Conservation (phyloP, 2,329 filamentous ascomycete genomes). For the Aspergillus sp. region DNA sequence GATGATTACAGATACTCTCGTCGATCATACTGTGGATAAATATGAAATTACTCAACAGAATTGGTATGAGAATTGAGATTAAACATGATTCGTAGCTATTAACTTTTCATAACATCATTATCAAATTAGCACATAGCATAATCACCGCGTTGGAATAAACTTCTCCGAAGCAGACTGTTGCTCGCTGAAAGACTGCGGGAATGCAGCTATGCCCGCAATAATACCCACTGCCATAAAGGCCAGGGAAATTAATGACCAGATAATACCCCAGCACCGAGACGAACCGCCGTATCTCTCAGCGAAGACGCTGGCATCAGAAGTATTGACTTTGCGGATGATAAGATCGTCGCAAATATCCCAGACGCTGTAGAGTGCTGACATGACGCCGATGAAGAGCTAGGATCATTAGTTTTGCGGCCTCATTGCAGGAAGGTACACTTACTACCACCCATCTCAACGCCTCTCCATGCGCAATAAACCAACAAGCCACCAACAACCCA, state of each 20-base stretch:
- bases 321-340: conserved; percentile 72
- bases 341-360: conserved; percentile 84
- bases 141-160: conserved; percentile 50
- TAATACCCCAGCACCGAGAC: conserved; percentile 72
- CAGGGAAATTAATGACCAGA: conserved; percentile 69
- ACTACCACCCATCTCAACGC: conserved; percentile 63
- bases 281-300: conserved; percentile 71
- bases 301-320: conserved; percentile 71
- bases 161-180: conserved; percentile 62
- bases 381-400: conserved; percentile 70
- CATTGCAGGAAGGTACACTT: too few species aligned
- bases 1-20: too few species aligned
- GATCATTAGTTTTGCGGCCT: conserved; percentile 1
- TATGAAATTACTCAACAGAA: too few species aligned
- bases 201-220: conserved; percentile 68
- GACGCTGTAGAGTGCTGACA: conserved; percentile 72
- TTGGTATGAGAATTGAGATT: too few species aligned
- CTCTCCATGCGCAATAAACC: conserved; percentile 73
- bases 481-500: conserved; percentile 64
- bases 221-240: conserved; percentile 67
- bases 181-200: conserved; percentile 61
- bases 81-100: too few species aligned
- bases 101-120: too few species aligned
- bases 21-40: too few species aligned
- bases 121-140: not conserved